These are phyloP conservation scores for Aspergillus fijiensis DNA, from an alignment of 2,329 filamentous ascomycete species.

Conservation along the genomic window DNA sequence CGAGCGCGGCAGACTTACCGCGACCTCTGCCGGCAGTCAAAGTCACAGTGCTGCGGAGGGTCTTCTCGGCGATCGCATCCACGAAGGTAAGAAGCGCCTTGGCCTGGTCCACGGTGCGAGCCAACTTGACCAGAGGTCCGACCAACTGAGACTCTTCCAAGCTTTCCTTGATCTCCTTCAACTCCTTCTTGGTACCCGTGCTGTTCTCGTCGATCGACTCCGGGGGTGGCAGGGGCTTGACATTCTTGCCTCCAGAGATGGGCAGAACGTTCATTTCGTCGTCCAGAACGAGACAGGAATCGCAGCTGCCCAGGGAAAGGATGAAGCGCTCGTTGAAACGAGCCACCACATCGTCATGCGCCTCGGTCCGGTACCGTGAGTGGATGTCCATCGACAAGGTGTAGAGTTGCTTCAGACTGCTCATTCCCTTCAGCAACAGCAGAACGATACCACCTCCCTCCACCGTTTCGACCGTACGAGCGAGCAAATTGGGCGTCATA, in stretches of 20 bases:
- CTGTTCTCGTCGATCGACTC: constrained; percentile 72
- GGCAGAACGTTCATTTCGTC: constrained; percentile 97
- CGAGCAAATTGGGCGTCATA: constrained; percentile 93
- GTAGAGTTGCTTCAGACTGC: constrained; percentile 93
- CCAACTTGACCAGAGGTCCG: constrained; percentile 77
- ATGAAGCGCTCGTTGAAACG: constrained; percentile 98
- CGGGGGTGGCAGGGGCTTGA: constrained; percentile 75
- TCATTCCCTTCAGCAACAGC: constrained; percentile 92
- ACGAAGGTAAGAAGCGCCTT: constrained; percentile 97
- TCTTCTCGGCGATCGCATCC: constrained; percentile 95
- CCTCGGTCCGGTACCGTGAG: constrained; percentile 92
- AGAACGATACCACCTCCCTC: constrained; percentile 93
- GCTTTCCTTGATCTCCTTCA: constrained; percentile 83
- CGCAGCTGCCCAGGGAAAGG: constrained; percentile 89
- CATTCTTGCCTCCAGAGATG: constrained; percentile 90
- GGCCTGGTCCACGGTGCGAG: constrained; percentile 90
- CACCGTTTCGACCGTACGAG: constrained; percentile 93
- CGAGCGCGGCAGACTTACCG: constrained; percentile 94
- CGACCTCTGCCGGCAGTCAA: constrained; percentile 90
- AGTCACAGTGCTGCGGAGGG: constrained; percentile 86
- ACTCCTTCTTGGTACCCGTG: constrained; percentile 67
- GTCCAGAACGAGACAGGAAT: constrained; percentile 91
- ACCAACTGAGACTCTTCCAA: constrained; percentile 83
- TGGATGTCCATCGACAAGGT: constrained; percentile 98
- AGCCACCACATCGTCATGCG: constrained; percentile 89